Percentiles rank a stretch among this genome's conserved stretches.
phyloP scores from a whole-genome alignment of 2,329 filamentous ascomycete species.

The Alternaria tenuissima region DNA sequence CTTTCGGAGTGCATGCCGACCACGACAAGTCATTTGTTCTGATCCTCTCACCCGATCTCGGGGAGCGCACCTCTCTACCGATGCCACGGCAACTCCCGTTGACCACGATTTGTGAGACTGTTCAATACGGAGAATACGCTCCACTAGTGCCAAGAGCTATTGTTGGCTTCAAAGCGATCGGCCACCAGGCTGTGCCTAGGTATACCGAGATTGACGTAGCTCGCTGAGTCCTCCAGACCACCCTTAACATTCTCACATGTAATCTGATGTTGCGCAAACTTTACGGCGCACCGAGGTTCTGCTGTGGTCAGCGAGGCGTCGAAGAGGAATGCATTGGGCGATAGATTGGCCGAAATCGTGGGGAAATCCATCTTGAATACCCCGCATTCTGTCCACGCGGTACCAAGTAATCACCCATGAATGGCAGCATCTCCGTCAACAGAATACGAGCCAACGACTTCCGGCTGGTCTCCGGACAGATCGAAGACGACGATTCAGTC shows the following conservation, averaged over 20 bases:
- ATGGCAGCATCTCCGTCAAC: slow-evolving; percentile 18
- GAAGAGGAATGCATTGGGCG: not conserved
- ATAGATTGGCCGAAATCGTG: slow-evolving; percentile 4
- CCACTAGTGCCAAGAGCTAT: not conserved
- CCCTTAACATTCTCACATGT: not conserved
- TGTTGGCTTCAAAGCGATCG: not conserved
- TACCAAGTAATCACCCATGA: slow-evolving; percentile 13
- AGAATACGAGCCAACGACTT: slow-evolving; percentile 15
- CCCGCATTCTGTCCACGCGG: slow-evolving; percentile 23
- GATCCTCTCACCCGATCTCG: not conserved
- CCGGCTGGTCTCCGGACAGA: slow-evolving; percentile 14
- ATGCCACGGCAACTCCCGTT: not conserved
- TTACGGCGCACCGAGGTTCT: slow-evolving; percentile 5
- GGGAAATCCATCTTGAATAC: slow-evolving; percentile 16
- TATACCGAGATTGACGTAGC: not conserved
- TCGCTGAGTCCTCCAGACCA: not conserved
- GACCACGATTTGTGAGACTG: not conserved
- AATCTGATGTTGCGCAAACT: not conserved
- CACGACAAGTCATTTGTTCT: not conserved
- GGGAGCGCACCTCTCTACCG: not conserved
- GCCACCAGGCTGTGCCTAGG: not conserved
- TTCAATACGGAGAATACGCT: slow-evolving; percentile 2
- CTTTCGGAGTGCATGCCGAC: not conserved
- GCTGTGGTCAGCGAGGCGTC: not conserved
- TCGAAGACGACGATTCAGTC: slow-evolving; percentile 1